Percentiles rank a stretch among this genome's conserved stretches.
Conservation (phyloP, 345 rosid species). For the Eucalyptus camaldulensis region DNA sequence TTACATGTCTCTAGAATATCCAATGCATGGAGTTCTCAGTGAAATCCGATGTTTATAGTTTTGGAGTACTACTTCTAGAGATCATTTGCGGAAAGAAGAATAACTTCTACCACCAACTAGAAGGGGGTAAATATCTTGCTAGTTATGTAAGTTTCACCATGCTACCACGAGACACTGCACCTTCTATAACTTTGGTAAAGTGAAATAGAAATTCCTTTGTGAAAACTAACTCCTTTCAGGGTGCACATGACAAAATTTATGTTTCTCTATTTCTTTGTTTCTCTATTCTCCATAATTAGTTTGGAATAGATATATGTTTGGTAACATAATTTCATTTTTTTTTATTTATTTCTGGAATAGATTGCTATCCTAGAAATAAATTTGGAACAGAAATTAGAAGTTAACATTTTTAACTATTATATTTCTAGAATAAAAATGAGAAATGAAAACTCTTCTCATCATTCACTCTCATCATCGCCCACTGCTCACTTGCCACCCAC, state of each 20-base stretch:
- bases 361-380: too few species aligned
- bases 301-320: rapidly evolving
- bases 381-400: too few species aligned
- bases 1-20: background rate
- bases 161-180: rapidly evolving
- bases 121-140: background rate
- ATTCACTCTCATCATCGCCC: too few species aligned
- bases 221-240: background rate
- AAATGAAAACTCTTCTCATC: too few species aligned
- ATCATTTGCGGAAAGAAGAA: background rate
- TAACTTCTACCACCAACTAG: background rate
- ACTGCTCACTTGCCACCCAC: too few species aligned
- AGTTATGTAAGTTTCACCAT: background rate
- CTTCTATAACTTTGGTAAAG: background rate
- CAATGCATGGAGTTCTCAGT: background rate
- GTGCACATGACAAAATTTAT: too few species aligned
- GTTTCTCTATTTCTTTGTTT: too few species aligned
- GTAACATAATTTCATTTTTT: too few species aligned
- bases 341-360: too few species aligned
- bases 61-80: background rate
- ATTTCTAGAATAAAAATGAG: too few species aligned
- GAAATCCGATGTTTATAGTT: background rate
- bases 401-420: too few species aligned
- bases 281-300: too few species aligned
- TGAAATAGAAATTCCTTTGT: background rate